phyloP scores from a whole-genome alignment of 2,329 filamentous ascomycete species.

The Alternaria sp. region DNA sequence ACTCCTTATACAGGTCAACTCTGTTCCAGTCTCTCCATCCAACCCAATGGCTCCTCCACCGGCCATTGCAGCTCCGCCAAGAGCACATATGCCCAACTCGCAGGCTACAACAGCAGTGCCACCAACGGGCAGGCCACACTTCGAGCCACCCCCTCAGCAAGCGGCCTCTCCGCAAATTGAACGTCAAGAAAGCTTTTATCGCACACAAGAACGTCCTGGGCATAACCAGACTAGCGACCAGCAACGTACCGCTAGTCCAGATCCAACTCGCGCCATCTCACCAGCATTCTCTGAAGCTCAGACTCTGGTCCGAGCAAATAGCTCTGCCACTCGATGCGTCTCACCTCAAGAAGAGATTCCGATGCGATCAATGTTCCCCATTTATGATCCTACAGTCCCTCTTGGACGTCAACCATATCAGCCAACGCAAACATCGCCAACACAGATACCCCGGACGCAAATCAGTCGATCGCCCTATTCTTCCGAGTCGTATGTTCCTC shows the following conservation, averaged over 20 bases:
- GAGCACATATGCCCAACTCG: constrained; percentile 39
- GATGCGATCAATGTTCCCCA: constrained; percentile 78
- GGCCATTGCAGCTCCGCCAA: constrained; percentile 35
- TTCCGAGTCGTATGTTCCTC: constrained; percentile 57
- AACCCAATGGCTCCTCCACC: constrained; percentile 33
- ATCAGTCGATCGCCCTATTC: constrained; percentile 73
- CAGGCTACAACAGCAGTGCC: constrained; percentile 32
- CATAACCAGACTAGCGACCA: constrained; percentile 19
- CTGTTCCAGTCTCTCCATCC: constrained; percentile 47
- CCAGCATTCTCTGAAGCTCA: constrained; percentile 47
- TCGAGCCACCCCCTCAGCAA: constrained; percentile 36
- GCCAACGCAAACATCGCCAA: constrained; percentile 71
- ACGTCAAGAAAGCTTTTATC: constrained; percentile 29
- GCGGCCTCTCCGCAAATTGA: constrained; percentile 30
- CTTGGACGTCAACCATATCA: constrained; percentile 75
- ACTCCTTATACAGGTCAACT: constrained; percentile 52
- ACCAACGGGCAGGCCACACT: constrained; percentile 29
- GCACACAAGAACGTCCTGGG: constrained; percentile 27
- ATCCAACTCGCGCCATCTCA: constrained; percentile 43
- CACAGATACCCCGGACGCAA: constrained; percentile 68
- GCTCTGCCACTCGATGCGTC: constrained; percentile 39
- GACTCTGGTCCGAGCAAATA: constrained; percentile 51
- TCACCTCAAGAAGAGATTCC: constrained; percentile 51
- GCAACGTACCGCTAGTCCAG: constrained; percentile 35
- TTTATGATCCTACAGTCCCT: constrained; percentile 73